Conservation (phyloP, 2,329 filamentous ascomycete species). For the Aspergillus tamarii region DNA sequence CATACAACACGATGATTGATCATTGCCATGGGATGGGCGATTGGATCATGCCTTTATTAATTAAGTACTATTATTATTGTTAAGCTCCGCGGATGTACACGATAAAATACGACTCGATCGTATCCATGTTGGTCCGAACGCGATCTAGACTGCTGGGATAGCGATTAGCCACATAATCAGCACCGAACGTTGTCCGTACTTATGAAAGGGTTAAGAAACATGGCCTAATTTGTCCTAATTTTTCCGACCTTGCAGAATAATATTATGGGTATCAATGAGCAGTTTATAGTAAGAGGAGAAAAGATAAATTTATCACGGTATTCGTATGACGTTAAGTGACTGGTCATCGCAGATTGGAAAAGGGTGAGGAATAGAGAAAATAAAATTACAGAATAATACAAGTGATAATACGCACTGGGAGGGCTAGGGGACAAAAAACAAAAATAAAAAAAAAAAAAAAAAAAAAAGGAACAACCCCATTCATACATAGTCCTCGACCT, state of each 20-base stretch:
- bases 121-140: background rate
- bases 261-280: background rate
- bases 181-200: background rate
- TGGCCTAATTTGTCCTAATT: background rate
- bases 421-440: background rate
- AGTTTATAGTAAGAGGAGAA: background rate
- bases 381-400: background rate
- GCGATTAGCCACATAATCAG: background rate
- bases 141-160: background rate
- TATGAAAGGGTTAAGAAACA: background rate
- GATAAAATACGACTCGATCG: constrained; percentile 1
- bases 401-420: background rate
- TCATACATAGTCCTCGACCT: background rate
- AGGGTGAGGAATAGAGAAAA: background rate
- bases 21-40: background rate
- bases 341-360: background rate
- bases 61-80: background rate
- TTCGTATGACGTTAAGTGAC: background rate
- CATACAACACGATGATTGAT: background rate
- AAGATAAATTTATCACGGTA: background rate
- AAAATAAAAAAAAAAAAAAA: background rate
- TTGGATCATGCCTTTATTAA: background rate
- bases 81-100: background rate
- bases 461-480: constrained; percentile 4
- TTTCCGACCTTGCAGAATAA: background rate